Evolutionary conservation across 768 basidiomycete genomes (phyloP), one percentile per base, ranked within the genome.

Genomic region (Leccinellum rugosiceps): DNA sequence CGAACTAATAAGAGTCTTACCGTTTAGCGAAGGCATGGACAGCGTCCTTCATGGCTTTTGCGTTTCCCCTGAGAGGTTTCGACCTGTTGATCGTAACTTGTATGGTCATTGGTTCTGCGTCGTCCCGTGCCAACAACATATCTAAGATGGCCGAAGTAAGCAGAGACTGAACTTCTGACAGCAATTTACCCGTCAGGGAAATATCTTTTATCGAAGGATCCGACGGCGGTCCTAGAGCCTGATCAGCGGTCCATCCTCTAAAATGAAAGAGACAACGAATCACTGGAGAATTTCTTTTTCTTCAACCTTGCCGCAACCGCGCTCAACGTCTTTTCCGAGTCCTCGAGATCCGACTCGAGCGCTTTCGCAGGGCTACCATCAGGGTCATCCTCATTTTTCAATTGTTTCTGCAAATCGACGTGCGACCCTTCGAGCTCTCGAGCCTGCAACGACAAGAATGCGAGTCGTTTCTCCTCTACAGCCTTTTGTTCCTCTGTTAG

Each of bases 271-370:
- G 2, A 23, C 47, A 9, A 52, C 13, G 4, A n/a, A 30, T 50
- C 10, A 66, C 69, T 58, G 23, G 64, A 56, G 30, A 72, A 71
- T 13, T 31, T 54, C 30, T 56, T 68, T 32, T 66, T 72, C 21
- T 7, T 38, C 0, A 66, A 49, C 32, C 70, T 66, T 14, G 44
- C 52, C 14, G 59, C 58, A 43, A 62, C 14, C 14, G 31, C 47
- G 1, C 2, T n/a, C 6, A 68, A 31, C 14, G 46, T 61, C 44
- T 60, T 60, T 19, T 54, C 56, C 1, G 11, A 1, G 7, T 70
- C 68, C 6, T 63, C 55, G 14, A 72, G 31, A 44, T 70, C 62
- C 8, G 59, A 55, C 38, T 51, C 41, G 50, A 69, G 38, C 1
- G 21, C 50, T 7, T 54, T 57, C 8, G 61, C 62, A 15, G 2